Base-by-base conservation (phyloP, 257 asterid species). In the Henckelia pumila region DNA sequence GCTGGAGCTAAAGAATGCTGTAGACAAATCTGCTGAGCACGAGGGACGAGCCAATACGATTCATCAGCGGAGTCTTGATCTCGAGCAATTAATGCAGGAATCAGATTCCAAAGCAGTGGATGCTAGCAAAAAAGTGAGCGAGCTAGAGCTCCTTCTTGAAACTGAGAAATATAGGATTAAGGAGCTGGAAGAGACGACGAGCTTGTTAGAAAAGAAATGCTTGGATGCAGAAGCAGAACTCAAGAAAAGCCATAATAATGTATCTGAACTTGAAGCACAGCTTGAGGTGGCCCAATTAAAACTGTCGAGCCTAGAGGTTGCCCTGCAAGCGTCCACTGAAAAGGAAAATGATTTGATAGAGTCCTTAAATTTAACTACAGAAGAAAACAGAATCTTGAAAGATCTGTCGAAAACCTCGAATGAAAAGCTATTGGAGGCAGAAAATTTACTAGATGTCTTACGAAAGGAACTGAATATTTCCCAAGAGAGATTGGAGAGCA, bases 181-280 rank as follows among this genome's bases (percentile, higher is more conserved):
- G 87, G 97, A 89, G 84, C 93, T 87, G 57, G 97, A 93, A 79
- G 97, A 86, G 78, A 92, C 86, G 70, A 71, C 85, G 63, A 78
- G 69, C 73, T 65, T 61, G 66, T 75, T 86, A 35, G 97, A 86
- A 58, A 82, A 78, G 68, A 88, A 86, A 72, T 71, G 73, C 26
- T 80, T 53, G 79, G 74, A 65, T 55, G 80, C 76, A 37, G 94
- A 84, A 62, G 85, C 67, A 59, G 92, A 93, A 63, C 73, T 83
- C 8, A 72, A 37, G 73, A 70, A 78, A 72, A 78, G 76, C 59
- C 52, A 72, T 67, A 76, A 84, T 35, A 88, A 71, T 71, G 82
- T 64, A 26, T 78, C 91, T 73, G 96, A 90, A 70, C 84, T 90
- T 21, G 89, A 85, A 74, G 79, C 80, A 5, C 92, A 86, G 75